Evolutionary conservation across 768 basidiomycete genomes (phyloP).

Genomic region (Epithele typhae): DNA sequence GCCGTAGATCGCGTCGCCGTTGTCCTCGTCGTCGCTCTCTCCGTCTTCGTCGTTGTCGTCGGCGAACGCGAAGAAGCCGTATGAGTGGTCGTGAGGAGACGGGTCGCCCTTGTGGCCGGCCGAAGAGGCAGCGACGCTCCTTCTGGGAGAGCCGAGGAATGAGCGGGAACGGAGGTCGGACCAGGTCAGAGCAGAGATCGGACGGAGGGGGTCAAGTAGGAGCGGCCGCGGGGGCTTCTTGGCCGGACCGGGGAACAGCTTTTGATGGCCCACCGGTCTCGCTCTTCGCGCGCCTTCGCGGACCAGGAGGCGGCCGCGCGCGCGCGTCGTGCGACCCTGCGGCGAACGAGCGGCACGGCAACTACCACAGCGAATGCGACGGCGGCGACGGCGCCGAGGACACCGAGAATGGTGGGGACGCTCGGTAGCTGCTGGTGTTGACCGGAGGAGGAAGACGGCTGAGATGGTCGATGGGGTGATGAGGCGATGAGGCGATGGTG

Average conservation of each 20-base stretch:
- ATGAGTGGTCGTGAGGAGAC: too few species aligned
- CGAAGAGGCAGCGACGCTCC: too few species aligned
- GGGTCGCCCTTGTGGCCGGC: too few species aligned
- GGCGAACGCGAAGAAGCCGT: slow-evolving; percentile 1
- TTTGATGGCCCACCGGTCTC: slow-evolving; percentile 13
- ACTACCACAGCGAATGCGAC: slow-evolving; percentile 15
- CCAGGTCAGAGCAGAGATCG: slow-evolving; percentile 25
- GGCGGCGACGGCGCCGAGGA: slow-evolving; percentile 17
- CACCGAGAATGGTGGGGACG: slow-evolving; percentile 17
- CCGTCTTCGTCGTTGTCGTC: slow-evolving; percentile 8
- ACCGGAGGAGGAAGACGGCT: background rate
- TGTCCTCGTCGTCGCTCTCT: background rate
- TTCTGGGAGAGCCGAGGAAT: too few species aligned
- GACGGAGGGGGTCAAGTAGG: slow-evolving; percentile 17
- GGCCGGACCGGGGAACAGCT: slow-evolving; percentile 20
- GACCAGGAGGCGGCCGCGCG: too few species aligned
- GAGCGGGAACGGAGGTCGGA: slow-evolving; percentile 21
- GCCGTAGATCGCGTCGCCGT: slow-evolving; percentile 4
- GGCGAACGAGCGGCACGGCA: slow-evolving; percentile 16
- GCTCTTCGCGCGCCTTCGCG: too few species aligned
- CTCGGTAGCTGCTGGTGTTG: background rate
- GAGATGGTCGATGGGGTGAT: background rate
- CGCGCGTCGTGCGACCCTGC: background rate
- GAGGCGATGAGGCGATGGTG: background rate
- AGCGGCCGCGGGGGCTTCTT: slow-evolving; percentile 16